These are phyloP conservation scores for Hortiboletus campestris DNA, from an alignment of 768 basidiomycete species.

Conservation along the genomic window DNA sequence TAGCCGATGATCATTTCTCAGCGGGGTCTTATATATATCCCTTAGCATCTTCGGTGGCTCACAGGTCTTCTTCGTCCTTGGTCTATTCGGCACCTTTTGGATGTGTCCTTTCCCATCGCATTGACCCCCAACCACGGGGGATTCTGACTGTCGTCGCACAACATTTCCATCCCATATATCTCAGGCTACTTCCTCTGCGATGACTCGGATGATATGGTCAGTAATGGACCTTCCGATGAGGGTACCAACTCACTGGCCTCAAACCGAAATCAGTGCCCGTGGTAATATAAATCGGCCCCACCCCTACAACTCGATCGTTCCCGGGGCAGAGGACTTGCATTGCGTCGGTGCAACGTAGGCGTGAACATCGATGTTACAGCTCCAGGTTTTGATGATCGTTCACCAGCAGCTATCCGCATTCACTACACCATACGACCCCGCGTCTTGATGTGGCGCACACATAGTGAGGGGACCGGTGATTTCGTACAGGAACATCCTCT, in stretches of 20 bases:
- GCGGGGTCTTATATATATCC: slow-evolving; percentile 20
- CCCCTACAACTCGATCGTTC: background rate
- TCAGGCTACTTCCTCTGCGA: slow-evolving; percentile 1
- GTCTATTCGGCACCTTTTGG: slow-evolving; percentile 8
- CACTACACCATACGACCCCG: background rate
- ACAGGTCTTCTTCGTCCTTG: slow-evolving; percentile 1
- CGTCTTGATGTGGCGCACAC: background rate
- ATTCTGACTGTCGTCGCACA: slow-evolving; percentile 1
- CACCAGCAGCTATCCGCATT: slow-evolving; percentile 2
- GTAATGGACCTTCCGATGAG: background rate
- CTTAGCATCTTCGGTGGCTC: slow-evolving; percentile 2
- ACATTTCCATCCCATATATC: background rate
- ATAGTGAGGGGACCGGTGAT: slow-evolving; percentile 9
- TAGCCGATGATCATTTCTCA: slow-evolving; percentile 10
- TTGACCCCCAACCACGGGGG: slow-evolving; percentile 9
- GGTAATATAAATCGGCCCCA: background rate
- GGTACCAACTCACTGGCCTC: background rate
- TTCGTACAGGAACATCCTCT: background rate
- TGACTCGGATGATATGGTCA: slow-evolving; percentile 13
- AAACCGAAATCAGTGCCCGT: slow-evolving; percentile 6
- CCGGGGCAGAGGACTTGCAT: background rate
- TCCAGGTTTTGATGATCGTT: slow-evolving; percentile 4
- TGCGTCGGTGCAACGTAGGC: slow-evolving; percentile 10
- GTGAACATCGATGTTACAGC: background rate
- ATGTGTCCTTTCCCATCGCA: slow-evolving; percentile 12